Conservation (phyloP, 2,329 filamentous ascomycete genomes). For the Cordyceps farinosa region DNA sequence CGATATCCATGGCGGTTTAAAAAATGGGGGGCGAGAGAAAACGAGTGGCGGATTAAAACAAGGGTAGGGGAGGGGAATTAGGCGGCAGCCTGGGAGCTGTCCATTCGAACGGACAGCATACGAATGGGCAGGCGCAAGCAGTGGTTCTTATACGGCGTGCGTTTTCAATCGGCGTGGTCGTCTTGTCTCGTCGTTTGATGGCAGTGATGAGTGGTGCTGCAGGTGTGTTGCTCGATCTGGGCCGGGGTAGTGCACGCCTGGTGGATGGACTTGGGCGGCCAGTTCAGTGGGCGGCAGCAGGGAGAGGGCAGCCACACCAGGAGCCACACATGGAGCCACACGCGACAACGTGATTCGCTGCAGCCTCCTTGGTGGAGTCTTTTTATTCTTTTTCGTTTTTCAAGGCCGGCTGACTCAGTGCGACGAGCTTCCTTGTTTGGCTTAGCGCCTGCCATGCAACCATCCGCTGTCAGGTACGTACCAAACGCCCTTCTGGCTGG, state of each 20-base stretch:
- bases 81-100: conserved; percentile 35
- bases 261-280: background rate
- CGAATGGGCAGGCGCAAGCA: conserved; percentile 2
- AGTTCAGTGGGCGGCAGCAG: background rate
- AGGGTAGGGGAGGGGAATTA: conserved; percentile 23
- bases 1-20: conserved; percentile 5
- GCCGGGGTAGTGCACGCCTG: conserved; percentile 16
- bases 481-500: background rate
- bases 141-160: background rate
- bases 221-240: conserved; percentile 17
- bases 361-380: background rate
- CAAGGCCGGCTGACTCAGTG: conserved; percentile 9
- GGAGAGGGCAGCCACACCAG: conserved; percentile 5
- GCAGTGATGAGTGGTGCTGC: conserved; percentile 12
- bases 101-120: conserved; percentile 26
- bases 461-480: background rate
- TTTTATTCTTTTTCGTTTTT: no score
- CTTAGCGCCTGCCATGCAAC: background rate
- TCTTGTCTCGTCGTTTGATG: conserved; percentile 7
- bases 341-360: background rate
- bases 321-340: background rate
- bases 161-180: conserved; percentile 7
- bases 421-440: background rate
- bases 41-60: conserved; percentile 13
- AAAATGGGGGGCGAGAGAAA: conserved; percentile 7